Percentiles rank a stretch among this genome's conserved stretches.
phyloP scores from a whole-genome alignment of 2,329 filamentous ascomycete genomes.

The Pseudohalonectria lignicola region DNA sequence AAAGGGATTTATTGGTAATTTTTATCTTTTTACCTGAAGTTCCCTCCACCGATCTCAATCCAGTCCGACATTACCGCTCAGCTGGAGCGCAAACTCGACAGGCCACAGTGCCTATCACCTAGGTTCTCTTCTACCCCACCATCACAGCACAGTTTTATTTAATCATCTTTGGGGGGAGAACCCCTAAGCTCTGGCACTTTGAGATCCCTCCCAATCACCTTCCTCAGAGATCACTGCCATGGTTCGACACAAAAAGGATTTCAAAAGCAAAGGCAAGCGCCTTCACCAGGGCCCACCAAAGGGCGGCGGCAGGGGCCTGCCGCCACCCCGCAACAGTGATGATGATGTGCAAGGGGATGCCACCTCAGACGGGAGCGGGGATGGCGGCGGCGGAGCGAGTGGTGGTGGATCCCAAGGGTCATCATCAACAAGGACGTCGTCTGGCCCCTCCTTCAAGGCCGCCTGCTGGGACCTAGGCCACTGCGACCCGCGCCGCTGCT shows the following conservation, averaged over 20 bases:
- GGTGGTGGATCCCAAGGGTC: no score
- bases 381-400: conserved; percentile 17
- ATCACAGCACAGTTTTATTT: neutral
- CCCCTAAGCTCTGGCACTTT: no score
- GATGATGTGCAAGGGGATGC: conserved; percentile 11
- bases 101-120: no score
- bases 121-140: no score
- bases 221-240: conserved; percentile 42
- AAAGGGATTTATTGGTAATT: no score
- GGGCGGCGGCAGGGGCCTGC: conserved; percentile 34
- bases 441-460: conserved; percentile 62
- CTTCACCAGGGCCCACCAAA: conserved; percentile 42
- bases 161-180: no score
- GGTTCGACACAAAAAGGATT: conserved; percentile 96
- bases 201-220: no score
- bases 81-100: no score
- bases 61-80: no score
- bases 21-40: no score
- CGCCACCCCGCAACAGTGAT: conserved; percentile 10
- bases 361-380: conserved; percentile 13
- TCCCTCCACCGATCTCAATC: no score
- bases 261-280: conserved; percentile 63
- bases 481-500: conserved; percentile 94
- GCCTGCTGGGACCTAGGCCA: conserved; percentile 97
- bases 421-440: no score